Base-by-base conservation (phyloP, 495 filamentous ascomycete species). In the Aspergillus panamensis region DNA sequence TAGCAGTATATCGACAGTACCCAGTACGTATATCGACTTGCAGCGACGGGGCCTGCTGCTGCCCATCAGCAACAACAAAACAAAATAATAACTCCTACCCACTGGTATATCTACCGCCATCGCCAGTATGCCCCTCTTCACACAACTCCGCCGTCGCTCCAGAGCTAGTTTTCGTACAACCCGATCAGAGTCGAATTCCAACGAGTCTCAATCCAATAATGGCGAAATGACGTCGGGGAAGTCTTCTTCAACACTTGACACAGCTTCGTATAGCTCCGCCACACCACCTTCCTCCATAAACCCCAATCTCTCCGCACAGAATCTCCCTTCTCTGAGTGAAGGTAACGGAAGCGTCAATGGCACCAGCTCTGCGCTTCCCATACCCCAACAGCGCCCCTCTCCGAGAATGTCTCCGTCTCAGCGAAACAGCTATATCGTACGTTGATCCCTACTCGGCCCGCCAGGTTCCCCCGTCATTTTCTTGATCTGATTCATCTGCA, bases 61-160 rank as follows among this genome's bases (percentile, higher is more conserved):
- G n/a, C 42, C 16, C 42, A 13, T 10, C 14, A 21, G 6, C 17
- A 19, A 30, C 20, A 49, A 49, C 32, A 1, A 40, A 40, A 32
- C 20, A 57, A 14, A 51, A 25, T 32, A 47, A 37, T 44, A 52
- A 25, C 25, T 30, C 3, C 17, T 37, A 45, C 44, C 48, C n/a
- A 19, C 12, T 43, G 17, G 14, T 39, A 39, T 9, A 10, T 21
- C 42, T 45, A 21, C 42, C 42, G 17, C 17, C 19, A 21, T 19
- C 19, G n/a, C 39, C 60, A 62, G 39, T 54, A 82, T 82, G 80
- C 72, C 87, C 40, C 91, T 96, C 68, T 80, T 95, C 71, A 91
- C 86, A 68, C 83, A 89, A 60, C 72, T 96, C 49, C 86, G 89
- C 61, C 83, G 90, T 62, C 84, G 84, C 55, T 88, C 88, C 62